A percentile compares a stretch with the other conserved stretches of the same genome.
Conservation (phyloP, 2,329 filamentous ascomycete species). For the Eutypa lata region DNA sequence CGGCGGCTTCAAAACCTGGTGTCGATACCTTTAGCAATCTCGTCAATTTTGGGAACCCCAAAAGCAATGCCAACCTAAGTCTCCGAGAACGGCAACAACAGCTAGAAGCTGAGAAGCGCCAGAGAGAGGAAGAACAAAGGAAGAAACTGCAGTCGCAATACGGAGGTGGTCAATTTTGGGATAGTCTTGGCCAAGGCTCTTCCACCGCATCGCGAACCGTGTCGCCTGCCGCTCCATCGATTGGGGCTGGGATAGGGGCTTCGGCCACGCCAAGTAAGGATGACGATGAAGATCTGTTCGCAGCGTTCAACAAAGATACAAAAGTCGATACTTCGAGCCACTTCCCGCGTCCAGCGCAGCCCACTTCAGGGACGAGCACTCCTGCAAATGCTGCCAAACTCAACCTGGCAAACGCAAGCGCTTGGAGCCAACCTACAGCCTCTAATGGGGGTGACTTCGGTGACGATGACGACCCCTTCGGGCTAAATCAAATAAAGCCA, state of each 20-base stretch:
- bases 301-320: slow-evolving; percentile 64
- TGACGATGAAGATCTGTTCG: slow-evolving; percentile 63
- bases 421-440: slow-evolving; percentile 44
- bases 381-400: slow-evolving; percentile 41
- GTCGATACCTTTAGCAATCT: slow-evolving; percentile 78
- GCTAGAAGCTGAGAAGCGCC: slow-evolving; percentile 61
- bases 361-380: slow-evolving; percentile 39
- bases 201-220: slow-evolving; percentile 45
- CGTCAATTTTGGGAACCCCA: slow-evolving; percentile 60
- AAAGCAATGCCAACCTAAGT: slow-evolving; percentile 66
- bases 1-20: too few relatives aligned
- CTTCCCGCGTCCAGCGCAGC: slow-evolving; percentile 54
- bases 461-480: slow-evolving; percentile 83
- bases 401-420: slow-evolving; percentile 51
- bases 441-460: slow-evolving; percentile 36
- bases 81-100: slow-evolving; percentile 75
- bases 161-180: slow-evolving; percentile 74
- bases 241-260: slow-evolving; percentile 23
- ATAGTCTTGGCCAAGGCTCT: slow-evolving; percentile 59
- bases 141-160: slow-evolving; percentile 74
- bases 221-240: slow-evolving; percentile 37
- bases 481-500: slow-evolving; percentile 62
- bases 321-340: slow-evolving; percentile 65
- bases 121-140: slow-evolving; percentile 71
- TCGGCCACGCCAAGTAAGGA: slow-evolving; percentile 22